Evolutionary conservation across 2,329 filamentous ascomycete species (phyloP), one percentile per base, ranked within the genome.

Genomic region (Ustilaginoidea virens): DNA sequence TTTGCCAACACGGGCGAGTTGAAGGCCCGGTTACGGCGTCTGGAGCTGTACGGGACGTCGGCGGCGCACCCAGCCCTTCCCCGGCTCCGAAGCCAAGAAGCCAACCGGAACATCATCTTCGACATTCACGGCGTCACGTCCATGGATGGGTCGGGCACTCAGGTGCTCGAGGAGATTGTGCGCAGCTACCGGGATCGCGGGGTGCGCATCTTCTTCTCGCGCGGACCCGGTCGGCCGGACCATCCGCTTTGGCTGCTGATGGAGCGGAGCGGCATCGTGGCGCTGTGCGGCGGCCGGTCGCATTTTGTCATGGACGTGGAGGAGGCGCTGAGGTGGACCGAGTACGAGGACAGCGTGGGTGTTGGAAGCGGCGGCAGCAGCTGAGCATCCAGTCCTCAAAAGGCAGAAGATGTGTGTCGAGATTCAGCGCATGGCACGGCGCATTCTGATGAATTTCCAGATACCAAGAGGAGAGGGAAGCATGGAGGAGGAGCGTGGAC

Each of bases 71-170:
- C 90, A 0, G 86, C 86, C 0, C 62, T 94, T 12, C 90, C 90
- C 1, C 69, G 80, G 3, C 63, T 92, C 10, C 69, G 86, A 4
- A 61, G 67, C 16, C 68, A 74, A n/a, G 78, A 87, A 35, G 75
- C 81, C 44, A 94, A 94, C 49, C 71, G 74, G 41, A 94, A 93
- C 46, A 66, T 98, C 51, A 85, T 98, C 36, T 96, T 98, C 45
- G 90, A 98, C 48, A 85, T 96, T 6, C 87, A 96, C 42, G 90
- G 90, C n/a, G 90, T 98, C 3, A 93, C 86, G 0, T 80, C 79
- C 17, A 74, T 98, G 43, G 90, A 98, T 48, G 90, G 85, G 5
- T 92, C 85, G 0, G 90, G 87, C 1, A 80, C 82, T 0, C 90
- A 96, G 54, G 87, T 96, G 1, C 61, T 98, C 3, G 69, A 72